phyloP scores from a whole-genome alignment of 2,329 filamentous ascomycete species.

The Colletotrichum sp. region DNA sequence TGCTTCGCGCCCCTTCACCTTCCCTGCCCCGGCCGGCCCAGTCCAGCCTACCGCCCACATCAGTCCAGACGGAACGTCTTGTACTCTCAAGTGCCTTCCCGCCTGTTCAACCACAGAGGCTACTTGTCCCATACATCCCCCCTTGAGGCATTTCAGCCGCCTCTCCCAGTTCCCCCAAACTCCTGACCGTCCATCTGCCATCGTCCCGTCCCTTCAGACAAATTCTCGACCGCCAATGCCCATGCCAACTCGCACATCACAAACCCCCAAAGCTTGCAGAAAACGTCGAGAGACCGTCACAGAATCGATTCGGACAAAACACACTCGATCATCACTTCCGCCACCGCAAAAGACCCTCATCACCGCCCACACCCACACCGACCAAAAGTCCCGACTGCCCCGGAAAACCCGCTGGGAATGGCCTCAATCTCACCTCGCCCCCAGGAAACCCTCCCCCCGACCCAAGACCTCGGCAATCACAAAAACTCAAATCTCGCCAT shows the following conservation, averaged over 20 bases:
- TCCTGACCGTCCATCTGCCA: not conserved
- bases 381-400: not conserved
- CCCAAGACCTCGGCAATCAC: not conserved
- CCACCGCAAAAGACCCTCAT: not conserved
- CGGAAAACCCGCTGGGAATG: slow-evolving; percentile 7
- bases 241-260: not conserved
- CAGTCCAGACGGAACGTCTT: not conserved
- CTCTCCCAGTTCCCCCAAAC: not conserved
- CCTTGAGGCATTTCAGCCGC: slow-evolving; percentile 16
- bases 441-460: not conserved
- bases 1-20: slow-evolving; percentile 7
- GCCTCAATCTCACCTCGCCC: not conserved
- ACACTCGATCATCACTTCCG: not conserved
- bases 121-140: not conserved
- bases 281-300: not conserved
- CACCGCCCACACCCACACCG: not conserved
- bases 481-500: not conserved
- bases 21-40: slow-evolving; percentile 4
- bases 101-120: no score
- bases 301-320: not conserved
- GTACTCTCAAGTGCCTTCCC: not conserved
- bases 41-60: not conserved
- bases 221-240: not conserved
- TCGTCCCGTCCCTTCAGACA: not conserved
- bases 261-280: not conserved